These are phyloP conservation scores for Xanthoparmelia taractica DNA, from an alignment of 495 filamentous ascomycete genomes.

Conservation along the genomic window DNA sequence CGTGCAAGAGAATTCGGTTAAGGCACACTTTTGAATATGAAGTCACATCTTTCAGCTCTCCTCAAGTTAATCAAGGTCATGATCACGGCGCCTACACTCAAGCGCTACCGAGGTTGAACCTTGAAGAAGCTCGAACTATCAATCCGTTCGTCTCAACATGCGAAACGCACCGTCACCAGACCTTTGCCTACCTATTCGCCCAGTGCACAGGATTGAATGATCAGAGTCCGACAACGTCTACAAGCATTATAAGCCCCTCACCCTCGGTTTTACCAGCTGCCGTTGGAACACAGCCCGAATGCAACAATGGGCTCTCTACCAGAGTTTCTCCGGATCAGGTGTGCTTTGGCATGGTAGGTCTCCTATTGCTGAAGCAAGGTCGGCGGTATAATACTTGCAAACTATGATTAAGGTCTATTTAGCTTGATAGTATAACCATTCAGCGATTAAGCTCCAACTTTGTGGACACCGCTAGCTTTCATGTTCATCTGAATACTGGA, in stretches of 20 bases:
- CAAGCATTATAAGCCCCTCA: no score
- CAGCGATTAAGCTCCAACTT: background rate
- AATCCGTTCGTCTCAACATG: background rate
- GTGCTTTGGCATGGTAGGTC: conserved; percentile 17
- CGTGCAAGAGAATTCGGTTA: conserved; percentile 3
- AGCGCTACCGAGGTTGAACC: background rate
- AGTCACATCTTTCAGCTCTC: background rate
- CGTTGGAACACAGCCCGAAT: no score
- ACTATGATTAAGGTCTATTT: background rate
- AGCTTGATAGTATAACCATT: conserved; percentile 8
- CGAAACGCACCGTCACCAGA: background rate
- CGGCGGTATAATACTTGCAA: no score
- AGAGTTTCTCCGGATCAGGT: background rate
- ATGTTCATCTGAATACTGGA: background rate
- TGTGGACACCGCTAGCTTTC: background rate
- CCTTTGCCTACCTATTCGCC: no score
- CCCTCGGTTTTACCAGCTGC: no score
- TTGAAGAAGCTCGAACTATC: background rate
- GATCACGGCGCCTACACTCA: background rate
- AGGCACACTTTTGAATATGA: background rate
- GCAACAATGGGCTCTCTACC: no score
- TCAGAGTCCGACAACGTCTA: no score
- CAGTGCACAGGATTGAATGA: background rate
- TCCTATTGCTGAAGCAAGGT: no score
- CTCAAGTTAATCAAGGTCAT: background rate